Conservation (phyloP, 1,139 yeast species). For the Yamadazyma membranifaciens region DNA sequence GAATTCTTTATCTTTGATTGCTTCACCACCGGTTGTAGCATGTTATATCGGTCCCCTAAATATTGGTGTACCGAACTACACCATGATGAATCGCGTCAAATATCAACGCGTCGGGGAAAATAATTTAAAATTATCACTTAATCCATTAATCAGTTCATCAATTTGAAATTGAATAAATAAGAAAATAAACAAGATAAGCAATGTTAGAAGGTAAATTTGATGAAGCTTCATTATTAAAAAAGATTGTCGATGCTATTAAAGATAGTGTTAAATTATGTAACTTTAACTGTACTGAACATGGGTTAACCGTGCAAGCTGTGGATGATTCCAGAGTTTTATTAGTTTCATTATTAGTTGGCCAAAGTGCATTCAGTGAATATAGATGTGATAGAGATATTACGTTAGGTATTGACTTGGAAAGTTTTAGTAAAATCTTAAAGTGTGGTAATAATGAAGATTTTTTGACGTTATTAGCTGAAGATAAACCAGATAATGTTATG, state of each 20-base stretch:
- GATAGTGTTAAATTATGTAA: constrained; percentile 94
- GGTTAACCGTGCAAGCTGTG: constrained; percentile 95
- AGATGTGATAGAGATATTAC: constrained; percentile 95
- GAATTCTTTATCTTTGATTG: too few relatives aligned
- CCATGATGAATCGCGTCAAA: too few relatives aligned
- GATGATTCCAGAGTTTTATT: constrained; percentile 95
- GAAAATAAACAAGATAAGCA: constrained; percentile 2
- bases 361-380: constrained; percentile 87
- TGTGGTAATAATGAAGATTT: constrained; percentile 91
- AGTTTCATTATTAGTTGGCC: constrained; percentile 84
- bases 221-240: constrained; percentile 88
- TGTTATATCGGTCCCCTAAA: too few relatives aligned
- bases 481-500: constrained; percentile 78
- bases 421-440: constrained; percentile 81
- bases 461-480: constrained; percentile 88
- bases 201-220: constrained; percentile 98
- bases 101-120: too few relatives aligned
- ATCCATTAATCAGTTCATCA: too few relatives aligned
- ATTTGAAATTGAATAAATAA: not conserved
- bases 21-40: too few relatives aligned
- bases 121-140: too few relatives aligned
- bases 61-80: too few relatives aligned
- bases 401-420: constrained; percentile 85
- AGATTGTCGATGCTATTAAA: constrained; percentile 87
- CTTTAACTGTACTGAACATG: constrained; percentile 93